These are phyloP conservation scores for Boletus coccyginus DNA, from an alignment of 768 basidiomycete genomes.

Conservation along the genomic window DNA sequence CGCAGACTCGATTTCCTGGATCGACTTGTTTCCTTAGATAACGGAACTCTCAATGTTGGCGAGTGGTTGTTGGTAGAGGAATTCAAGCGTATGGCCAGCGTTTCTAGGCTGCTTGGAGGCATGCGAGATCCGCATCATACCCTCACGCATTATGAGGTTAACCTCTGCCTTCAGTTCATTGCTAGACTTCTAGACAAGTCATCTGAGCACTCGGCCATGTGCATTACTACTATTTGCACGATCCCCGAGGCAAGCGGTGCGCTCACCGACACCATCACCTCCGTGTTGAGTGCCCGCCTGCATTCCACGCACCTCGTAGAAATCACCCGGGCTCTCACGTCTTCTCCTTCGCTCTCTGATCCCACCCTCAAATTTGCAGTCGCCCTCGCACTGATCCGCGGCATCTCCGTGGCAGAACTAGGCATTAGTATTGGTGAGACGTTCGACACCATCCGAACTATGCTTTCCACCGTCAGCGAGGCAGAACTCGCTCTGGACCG, in stretches of 20 bases:
- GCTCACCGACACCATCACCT: constrained; percentile 42
- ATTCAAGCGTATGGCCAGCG: constrained; percentile 46
- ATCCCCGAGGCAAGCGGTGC: constrained; percentile 42
- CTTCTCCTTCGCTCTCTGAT: constrained; percentile 22
- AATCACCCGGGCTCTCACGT: constrained; percentile 35
- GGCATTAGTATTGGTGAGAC: constrained; percentile 19
- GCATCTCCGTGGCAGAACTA: constrained; percentile 23
- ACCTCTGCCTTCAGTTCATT: constrained; percentile 48
- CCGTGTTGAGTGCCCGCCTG: constrained; percentile 48
- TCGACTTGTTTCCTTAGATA: constrained; percentile 56
- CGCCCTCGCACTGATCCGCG: constrained; percentile 32
- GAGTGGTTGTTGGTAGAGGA: constrained; percentile 73
- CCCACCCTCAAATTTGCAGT: constrained; percentile 34
- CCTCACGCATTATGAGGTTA: constrained; percentile 48
- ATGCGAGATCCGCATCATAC: constrained; percentile 34
- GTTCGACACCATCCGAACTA: constrained; percentile 24
- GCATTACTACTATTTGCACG: constrained; percentile 38
- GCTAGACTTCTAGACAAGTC: constrained; percentile 41
- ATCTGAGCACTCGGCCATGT: constrained; percentile 43
- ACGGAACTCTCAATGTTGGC: constrained; percentile 19
- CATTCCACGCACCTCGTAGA: constrained; percentile 43
- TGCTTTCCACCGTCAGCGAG: constrained; percentile 26
- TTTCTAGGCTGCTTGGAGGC: constrained; percentile 36
- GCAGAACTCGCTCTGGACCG: constrained; percentile 25
- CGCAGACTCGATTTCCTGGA: constrained; percentile 51